These are phyloP conservation scores for Stachybotrys chartarum DNA, from an alignment of 2,329 filamentous ascomycete genomes.

Conservation along the genomic window DNA sequence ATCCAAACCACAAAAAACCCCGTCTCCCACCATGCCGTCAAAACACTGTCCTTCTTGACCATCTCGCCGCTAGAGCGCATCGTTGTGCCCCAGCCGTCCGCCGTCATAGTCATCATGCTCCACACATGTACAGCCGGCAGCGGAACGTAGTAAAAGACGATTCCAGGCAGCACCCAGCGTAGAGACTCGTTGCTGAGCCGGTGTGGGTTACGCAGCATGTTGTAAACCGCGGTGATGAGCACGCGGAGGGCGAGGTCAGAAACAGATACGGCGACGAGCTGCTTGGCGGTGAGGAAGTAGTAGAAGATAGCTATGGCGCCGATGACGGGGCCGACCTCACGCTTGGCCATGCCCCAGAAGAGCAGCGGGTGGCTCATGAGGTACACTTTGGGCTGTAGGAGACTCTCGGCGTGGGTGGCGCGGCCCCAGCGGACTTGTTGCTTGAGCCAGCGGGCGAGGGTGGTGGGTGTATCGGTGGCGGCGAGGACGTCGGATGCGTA, in stretches of 20 bases:
- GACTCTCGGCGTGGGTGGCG: constrained; percentile 15
- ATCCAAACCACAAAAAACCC: constrained; percentile 17
- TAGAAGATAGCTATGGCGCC: constrained; percentile 11
- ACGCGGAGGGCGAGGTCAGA: constrained; percentile 9
- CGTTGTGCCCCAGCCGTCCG: constrained; percentile 16
- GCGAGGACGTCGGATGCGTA: constrained; percentile 18
- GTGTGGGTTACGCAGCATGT: constrained; percentile 15
- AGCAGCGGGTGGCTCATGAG: constrained; percentile 14
- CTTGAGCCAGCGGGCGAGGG: constrained; percentile 14
- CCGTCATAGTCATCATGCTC: constrained; percentile 15
- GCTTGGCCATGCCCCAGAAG: constrained; percentile 15
- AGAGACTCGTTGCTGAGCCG: constrained; percentile 8
- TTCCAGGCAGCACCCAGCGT: constrained; percentile 13
- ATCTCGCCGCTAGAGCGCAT: constrained; percentile 13
- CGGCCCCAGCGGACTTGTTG: constrained; percentile 17
- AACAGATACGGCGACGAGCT: constrained; percentile 10
- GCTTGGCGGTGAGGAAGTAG: constrained; percentile 12
- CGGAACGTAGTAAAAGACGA: constrained; percentile 15
- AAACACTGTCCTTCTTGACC: constrained; percentile 7
- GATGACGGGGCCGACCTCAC: constrained; percentile 12
- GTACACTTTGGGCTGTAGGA: constrained; percentile 15
- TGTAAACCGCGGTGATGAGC: constrained; percentile 8
- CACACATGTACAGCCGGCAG: constrained; percentile 15
- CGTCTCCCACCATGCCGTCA: constrained; percentile 14
- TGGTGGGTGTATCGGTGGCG: constrained; percentile 14